Percentiles rank a stretch among this genome's conserved stretches.
Conservation (phyloP, 495 filamentous ascomycete species). For the Entonaema liquescens region DNA sequence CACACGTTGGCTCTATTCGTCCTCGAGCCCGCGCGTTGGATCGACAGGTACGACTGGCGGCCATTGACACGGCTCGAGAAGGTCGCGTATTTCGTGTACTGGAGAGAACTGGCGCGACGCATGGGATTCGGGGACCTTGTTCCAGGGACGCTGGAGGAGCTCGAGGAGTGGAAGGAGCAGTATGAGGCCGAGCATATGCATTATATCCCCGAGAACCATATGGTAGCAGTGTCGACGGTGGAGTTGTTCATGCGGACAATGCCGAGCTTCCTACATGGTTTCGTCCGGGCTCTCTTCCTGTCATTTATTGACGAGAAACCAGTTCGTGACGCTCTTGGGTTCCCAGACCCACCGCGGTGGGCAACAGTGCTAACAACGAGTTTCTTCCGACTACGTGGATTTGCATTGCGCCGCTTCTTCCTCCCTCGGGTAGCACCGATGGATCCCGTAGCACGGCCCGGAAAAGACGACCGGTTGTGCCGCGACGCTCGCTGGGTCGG, state of each 20-base stretch:
- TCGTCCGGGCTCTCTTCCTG: constrained; percentile 61
- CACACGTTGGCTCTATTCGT: constrained; percentile 56
- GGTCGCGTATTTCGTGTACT: constrained; percentile 52
- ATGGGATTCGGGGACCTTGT: constrained; percentile 48
- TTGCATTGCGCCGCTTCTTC: constrained; percentile 61
- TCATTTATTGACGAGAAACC: constrained; percentile 67
- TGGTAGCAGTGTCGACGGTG: constrained; percentile 64
- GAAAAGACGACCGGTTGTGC: constrained; percentile 57
- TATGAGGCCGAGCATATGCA: constrained; percentile 66
- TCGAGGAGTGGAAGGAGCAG: constrained; percentile 58
- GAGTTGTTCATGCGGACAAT: constrained; percentile 63
- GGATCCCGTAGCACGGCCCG: constrained; percentile 52
- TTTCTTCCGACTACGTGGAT: constrained; percentile 57
- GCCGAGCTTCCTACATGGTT: constrained; percentile 55
- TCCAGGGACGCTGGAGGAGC: constrained; percentile 58
- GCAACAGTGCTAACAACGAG: constrained; percentile 51
- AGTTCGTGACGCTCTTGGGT: constrained; percentile 64
- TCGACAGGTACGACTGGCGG: constrained; percentile 55
- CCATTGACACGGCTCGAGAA: constrained; percentile 48
- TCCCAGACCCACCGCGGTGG: constrained; percentile 49
- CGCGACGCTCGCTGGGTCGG: constrained; percentile 50
- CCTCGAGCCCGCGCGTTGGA: constrained; percentile 52
- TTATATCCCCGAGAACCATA: constrained; percentile 60
- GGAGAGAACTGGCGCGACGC: constrained; percentile 51
- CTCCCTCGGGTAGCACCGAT: constrained; percentile 61